Percentiles rank a stretch among this genome's conserved stretches.
These are phyloP conservation scores for Talaromyces sp. DNA, from an alignment of 2,329 filamentous ascomycete species.

Conservation along the genomic window DNA sequence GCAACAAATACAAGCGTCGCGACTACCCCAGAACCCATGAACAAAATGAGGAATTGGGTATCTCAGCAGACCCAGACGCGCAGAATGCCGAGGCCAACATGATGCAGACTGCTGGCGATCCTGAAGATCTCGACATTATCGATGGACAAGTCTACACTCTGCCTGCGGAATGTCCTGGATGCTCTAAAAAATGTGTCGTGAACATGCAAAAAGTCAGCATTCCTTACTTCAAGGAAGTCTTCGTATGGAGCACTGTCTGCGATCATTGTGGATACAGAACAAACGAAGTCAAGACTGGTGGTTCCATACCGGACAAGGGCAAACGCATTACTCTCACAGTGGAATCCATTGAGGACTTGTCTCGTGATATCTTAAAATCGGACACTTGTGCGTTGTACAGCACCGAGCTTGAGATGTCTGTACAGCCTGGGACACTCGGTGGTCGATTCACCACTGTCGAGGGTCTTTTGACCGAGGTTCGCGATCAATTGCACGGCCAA, in stretches of 20 bases:
- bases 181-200: slow-evolving; percentile 77
- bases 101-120: slow-evolving; percentile 50
- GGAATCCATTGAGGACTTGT: slow-evolving; percentile 67
- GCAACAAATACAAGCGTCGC: slow-evolving; percentile 84
- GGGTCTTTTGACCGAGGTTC: slow-evolving; percentile 86
- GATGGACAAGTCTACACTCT: slow-evolving; percentile 92
- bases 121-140: slow-evolving; percentile 74
- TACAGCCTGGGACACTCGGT: slow-evolving; percentile 90
- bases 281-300: slow-evolving; percentile 97
- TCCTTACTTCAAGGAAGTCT: slow-evolving; percentile 95
- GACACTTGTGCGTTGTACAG: slow-evolving; percentile 86
- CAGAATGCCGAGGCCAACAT: slow-evolving; percentile 30
- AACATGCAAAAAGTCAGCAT: slow-evolving; percentile 99
- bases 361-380: slow-evolving; percentile 91
- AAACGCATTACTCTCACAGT: slow-evolving; percentile 78
- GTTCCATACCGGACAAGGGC: slow-evolving; percentile 81
- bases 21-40: slow-evolving; percentile 79
- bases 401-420: slow-evolving; percentile 78
- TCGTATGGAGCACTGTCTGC: slow-evolving; percentile 92
- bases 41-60: slow-evolving; percentile 82
- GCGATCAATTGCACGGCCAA: slow-evolving; percentile 79
- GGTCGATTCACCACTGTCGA: slow-evolving; percentile 97
- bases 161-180: slow-evolving; percentile 87
- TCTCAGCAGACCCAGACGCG: slow-evolving; percentile 52
- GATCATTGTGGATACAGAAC: slow-evolving; percentile 88